Percentiles rank a stretch among this genome's conserved stretches.
Conservation (phyloP, 2,329 filamentous ascomycete genomes). For the Ophiobolus disseminans region DNA sequence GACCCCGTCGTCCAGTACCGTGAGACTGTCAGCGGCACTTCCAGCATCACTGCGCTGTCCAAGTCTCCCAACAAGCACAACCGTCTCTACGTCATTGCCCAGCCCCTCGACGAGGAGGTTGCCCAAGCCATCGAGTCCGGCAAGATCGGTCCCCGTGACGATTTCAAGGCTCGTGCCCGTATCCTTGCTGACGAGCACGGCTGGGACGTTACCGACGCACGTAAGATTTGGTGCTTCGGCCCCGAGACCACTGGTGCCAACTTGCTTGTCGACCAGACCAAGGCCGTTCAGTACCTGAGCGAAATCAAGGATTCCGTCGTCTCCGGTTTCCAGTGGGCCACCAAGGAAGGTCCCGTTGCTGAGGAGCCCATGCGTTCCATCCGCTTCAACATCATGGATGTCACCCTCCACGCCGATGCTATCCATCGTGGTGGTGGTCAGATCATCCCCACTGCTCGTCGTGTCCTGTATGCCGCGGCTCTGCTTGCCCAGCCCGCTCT, state of each 20-base stretch:
- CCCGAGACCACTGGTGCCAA: constrained; percentile 98
- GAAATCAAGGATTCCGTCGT: constrained; percentile 99
- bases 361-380: constrained; percentile 98
- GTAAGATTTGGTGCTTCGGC: constrained; percentile 99
- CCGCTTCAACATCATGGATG: constrained; percentile 99
- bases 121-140: constrained; percentile 87
- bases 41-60: constrained; percentile 94
- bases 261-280: constrained; percentile 99
- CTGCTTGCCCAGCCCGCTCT: constrained; percentile 91
- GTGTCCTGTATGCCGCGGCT: constrained; percentile 92
- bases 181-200: constrained; percentile 94
- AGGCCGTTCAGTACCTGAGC: constrained; percentile 99
- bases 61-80: constrained; percentile 99
- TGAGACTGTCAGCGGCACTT: constrained; percentile 86
- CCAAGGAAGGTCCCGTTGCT: constrained; percentile 93
- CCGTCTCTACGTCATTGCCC: constrained; percentile 95
- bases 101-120: constrained; percentile 92
- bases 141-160: constrained; percentile 93
- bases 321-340: constrained; percentile 99
- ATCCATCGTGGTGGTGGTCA: constrained; percentile 99
- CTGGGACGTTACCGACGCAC: constrained; percentile 99
- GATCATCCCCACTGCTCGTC: constrained; percentile 96
- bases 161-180: constrained; percentile 98
- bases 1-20: constrained; percentile 99
- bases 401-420: constrained; percentile 98